A percentile compares a stretch with the other conserved stretches of the same genome.
Conservation (phyloP, 805 yeast genomes). For the Cyberlindnera euphorbiiphila region DNA sequence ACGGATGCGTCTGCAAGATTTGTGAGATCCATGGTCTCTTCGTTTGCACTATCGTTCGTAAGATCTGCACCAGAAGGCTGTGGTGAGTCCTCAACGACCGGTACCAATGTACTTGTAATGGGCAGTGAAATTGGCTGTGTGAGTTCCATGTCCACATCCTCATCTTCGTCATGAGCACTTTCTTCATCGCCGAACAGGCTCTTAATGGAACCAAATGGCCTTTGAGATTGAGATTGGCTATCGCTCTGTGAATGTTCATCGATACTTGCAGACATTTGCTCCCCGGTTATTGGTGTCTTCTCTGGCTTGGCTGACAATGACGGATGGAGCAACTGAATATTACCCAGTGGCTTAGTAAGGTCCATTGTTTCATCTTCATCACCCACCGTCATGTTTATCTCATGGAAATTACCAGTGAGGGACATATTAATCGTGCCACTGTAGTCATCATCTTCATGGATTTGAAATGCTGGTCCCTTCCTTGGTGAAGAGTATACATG, state of each 20-base stretch:
- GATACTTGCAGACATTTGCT: conserved; percentile 1
- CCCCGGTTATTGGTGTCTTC: not conserved
- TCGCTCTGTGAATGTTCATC: conserved; percentile 3
- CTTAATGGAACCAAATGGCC: conserved; percentile 28
- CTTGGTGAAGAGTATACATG: conserved; percentile 24
- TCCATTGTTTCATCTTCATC: conserved; percentile 26
- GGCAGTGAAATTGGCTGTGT: conserved; percentile 20
- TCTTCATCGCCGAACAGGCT: conserved; percentile 25
- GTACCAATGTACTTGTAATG: not conserved
- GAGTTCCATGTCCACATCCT: conserved; percentile 26
- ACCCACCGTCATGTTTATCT: not conserved
- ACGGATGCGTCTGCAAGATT: conserved; percentile 14
- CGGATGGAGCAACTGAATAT: conserved; percentile 17
- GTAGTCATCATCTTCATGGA: conserved; percentile 14
- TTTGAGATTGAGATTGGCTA: conserved; percentile 10
- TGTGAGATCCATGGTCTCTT: conserved; percentile 25
- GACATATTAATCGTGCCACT: conserved; percentile 23
- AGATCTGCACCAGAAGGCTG: not conserved
- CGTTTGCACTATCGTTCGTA: conserved; percentile 7
- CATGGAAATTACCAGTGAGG: conserved; percentile 11
- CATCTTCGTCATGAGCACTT: conserved; percentile 18
- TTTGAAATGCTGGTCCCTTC: conserved; percentile 14
- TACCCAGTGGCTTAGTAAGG: conserved; percentile 25
- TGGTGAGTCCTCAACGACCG: conserved; percentile 1
- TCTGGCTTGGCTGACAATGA: conserved; percentile 4